Percentiles rank a stretch among this genome's conserved stretches.
These are phyloP conservation scores for Phytophthora aleatoria DNA, from an alignment of 352 stramenopile species.

Conservation along the genomic window DNA sequence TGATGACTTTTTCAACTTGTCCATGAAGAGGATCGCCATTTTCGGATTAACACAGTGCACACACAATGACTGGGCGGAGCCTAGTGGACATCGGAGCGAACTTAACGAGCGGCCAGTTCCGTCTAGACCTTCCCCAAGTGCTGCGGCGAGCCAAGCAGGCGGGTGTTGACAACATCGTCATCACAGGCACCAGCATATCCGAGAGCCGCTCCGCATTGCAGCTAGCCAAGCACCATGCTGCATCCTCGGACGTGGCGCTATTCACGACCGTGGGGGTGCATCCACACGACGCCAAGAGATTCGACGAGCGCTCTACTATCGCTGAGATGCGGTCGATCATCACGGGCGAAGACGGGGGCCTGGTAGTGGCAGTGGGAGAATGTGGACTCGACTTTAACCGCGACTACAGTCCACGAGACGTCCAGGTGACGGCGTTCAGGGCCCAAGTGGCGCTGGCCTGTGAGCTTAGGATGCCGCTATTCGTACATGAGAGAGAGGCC, in stretches of 20 bases:
- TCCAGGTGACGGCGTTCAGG: conserved; percentile 88
- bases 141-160: conserved; percentile 77
- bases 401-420: conserved; percentile 92
- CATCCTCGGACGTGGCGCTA: conserved; percentile 43
- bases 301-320: conserved; percentile 44
- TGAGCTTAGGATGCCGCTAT: conserved; percentile 89
- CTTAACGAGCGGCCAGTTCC: conserved; percentile 68
- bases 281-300: conserved; percentile 92
- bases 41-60: conserved; percentile 2
- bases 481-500: conserved; percentile 91
- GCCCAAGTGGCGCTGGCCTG: conserved; percentile 90
- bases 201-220: conserved; percentile 47
- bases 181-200: conserved; percentile 79
- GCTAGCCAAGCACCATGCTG: conserved; percentile 34
- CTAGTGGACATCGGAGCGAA: conserved; percentile 79
- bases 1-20: conserved; percentile 13
- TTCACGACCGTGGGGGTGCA: conserved; percentile 94
- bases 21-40: not conserved
- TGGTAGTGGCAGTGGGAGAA: conserved; percentile 93
- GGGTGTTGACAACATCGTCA: conserved; percentile 81
- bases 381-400: conserved; percentile 97
- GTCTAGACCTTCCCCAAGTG: conserved; percentile 87
- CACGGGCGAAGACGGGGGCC: conserved; percentile 38
- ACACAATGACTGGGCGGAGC: conserved; percentile 1
- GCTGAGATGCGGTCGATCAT: conserved; percentile 54